Evolutionary conservation across 2,329 filamentous ascomycete genomes (phyloP), one percentile per base, ranked within the genome.

Genomic region (Penicillium sp.): DNA sequence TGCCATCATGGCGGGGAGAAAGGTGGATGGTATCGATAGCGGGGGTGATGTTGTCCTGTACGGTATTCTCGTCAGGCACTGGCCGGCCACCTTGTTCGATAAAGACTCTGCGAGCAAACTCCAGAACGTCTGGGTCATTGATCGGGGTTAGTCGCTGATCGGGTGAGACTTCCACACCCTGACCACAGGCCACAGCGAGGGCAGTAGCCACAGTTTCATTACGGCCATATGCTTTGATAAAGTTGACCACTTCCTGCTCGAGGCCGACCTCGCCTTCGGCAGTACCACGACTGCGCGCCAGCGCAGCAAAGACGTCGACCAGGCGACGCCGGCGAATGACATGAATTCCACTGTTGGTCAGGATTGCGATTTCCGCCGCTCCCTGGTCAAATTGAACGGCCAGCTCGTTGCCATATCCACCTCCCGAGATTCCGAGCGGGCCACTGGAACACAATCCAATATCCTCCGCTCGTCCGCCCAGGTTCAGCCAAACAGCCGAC

Each of bases 11-110:
- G 45, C 95, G 88, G 8, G 93, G 92, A 1, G 95, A 98, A 7
- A 95, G 90, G 56, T 88, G 86, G 47, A 98, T 93, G 33, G 89
- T 90, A 60, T 98, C 94, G 12, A 93, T 87, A 0, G 89, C 88
- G 5, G 90, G 84, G 4, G 88, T 83, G 4, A 82, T 80, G 51
- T 82, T 83, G 66, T 89, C 86, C 3, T 84, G 78, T 19, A 86
- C 80, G 37, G 88, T 87, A 64, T 93, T 93, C 73, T 97, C 92
- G 22, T 92, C 90, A 65, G 96, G 83, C 5, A 89, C 90, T 0
- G 95, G 91, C 71, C 93, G 91, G 33, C 95, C 95, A 55, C 95
- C 95, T 75, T 91, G 93, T 68, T 96, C 93, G 60, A 98, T 93
- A 76, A 97, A 98, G 1, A 91, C 90, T 65, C 91, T 89, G 61